A percentile compares a stretch with the other conserved stretches of the same genome.
phyloP scores from a whole-genome alignment of 1,284 basidiomycete species.

The Rhodofomes roseus region DNA sequence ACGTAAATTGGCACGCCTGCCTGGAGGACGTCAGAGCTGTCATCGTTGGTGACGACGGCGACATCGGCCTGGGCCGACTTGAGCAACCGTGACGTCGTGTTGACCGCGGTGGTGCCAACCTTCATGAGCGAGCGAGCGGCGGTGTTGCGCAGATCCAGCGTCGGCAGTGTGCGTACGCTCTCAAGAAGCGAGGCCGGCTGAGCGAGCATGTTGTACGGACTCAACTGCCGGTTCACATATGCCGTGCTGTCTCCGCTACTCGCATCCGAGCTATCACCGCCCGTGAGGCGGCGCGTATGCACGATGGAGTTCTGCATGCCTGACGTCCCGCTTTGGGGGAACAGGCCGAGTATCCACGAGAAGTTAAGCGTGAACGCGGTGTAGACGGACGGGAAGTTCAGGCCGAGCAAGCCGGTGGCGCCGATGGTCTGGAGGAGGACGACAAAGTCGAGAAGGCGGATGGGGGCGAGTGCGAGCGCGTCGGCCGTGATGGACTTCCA shows the following conservation, averaged over 20 bases:
- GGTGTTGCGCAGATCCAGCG: constrained; percentile 17
- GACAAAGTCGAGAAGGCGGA: constrained; percentile 78
- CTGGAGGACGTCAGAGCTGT: constrained; percentile 61
- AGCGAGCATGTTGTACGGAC: constrained; percentile 63
- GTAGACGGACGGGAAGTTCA: constrained; percentile 88
- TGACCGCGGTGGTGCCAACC: constrained; percentile 6
- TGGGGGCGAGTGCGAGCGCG: constrained; percentile 40
- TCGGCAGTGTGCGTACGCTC: constrained; percentile 12
- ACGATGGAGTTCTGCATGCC: constrained; percentile 78
- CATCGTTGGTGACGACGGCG: constrained; percentile 58
- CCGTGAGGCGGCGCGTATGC: constrained; percentile 77
- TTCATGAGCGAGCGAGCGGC: constrained; percentile 5
- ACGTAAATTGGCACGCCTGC: constrained; percentile 82
- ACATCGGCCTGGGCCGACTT: constrained; percentile 38
- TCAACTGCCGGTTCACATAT: constrained; percentile 75
- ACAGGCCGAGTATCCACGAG: constrained; percentile 85
- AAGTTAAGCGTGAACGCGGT: constrained; percentile 83
- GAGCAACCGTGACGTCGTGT: constrained; percentile 4
- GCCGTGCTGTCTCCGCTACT: constrained; percentile 58
- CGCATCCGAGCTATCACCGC: constrained; percentile 66
- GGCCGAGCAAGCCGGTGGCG: constrained; percentile 66
- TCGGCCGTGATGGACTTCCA: constrained; percentile 57
- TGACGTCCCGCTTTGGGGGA: constrained; percentile 51
- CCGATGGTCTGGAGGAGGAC: constrained; percentile 77
- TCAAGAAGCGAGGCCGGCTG: constrained; percentile 11